These are phyloP conservation scores for Chlorella vulgaris DNA, from an alignment of 139 green algal species.

Conservation along the genomic window DNA sequence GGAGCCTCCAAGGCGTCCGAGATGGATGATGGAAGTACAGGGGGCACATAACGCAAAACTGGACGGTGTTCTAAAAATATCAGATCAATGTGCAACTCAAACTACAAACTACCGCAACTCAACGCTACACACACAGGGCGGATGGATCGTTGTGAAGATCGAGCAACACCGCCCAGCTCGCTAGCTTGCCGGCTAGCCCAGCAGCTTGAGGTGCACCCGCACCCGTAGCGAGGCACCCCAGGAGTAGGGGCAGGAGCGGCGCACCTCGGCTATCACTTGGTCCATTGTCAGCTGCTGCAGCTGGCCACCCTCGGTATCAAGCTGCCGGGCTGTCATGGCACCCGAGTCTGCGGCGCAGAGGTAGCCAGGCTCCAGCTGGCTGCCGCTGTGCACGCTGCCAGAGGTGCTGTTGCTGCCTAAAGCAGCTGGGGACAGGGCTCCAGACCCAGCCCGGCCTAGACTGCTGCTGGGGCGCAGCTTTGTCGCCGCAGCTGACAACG, in stretches of 20 bases:
- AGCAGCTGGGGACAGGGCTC: neutral
- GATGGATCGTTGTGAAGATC: no score
- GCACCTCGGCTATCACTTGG: conserved; percentile 14
- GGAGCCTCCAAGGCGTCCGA: no score
- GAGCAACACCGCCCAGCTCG: no score
- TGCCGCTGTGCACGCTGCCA: conserved; percentile 14
- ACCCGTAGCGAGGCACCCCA: conserved; percentile 23
- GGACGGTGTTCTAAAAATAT: no score
- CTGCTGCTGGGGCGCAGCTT: conserved; percentile 1
- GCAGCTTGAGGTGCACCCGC: neutral
- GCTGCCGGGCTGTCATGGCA: neutral
- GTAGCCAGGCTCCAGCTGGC: neutral
- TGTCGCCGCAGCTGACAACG: neutral
- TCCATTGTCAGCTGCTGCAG: conserved; percentile 16
- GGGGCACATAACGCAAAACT: no score
- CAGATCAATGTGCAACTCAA: no score
- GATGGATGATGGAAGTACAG: no score
- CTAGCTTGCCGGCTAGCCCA: conserved; percentile 2
- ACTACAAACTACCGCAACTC: no score
- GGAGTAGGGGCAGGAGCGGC: conserved; percentile 23
- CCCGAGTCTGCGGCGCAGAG: neutral
- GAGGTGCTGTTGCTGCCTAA: no score
- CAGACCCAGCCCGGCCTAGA: neutral
- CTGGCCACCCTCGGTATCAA: neutral
- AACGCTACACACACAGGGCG: no score